A percentile compares a stretch with the other conserved stretches of the same genome.
These are phyloP conservation scores for Cronartium quercuum DNA, from an alignment of 1,284 basidiomycete genomes.

Conservation along the genomic window DNA sequence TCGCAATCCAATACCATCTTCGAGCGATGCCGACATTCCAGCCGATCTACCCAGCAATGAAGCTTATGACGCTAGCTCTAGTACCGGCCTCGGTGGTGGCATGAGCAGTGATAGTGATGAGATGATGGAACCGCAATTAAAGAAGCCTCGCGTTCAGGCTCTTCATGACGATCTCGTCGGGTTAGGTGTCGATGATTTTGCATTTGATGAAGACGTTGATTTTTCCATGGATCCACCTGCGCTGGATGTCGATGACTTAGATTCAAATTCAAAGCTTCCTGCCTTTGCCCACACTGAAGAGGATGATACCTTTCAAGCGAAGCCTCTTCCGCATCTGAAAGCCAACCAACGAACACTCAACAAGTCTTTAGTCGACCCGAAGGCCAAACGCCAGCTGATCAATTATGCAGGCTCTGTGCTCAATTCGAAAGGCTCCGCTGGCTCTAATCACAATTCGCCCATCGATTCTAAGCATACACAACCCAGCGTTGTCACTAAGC, in stretches of 20 bases:
- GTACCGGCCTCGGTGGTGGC: slow-evolving; percentile 20
- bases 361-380: background rate
- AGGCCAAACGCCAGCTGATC: slow-evolving; percentile 5
- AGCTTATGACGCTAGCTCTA: background rate
- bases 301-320: background rate
- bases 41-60: background rate
- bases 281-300: background rate
- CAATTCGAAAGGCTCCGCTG: background rate
- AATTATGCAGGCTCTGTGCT: background rate
- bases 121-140: slow-evolving; percentile 7
- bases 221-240: background rate
- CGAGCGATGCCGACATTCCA: background rate
- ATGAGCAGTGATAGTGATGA: slow-evolving; percentile 26
- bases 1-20: slow-evolving; percentile 17
- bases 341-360: background rate
- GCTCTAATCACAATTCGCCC: background rate
- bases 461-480: background rate
- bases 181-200: slow-evolving; percentile 25
- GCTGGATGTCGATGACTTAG: slow-evolving; percentile 9
- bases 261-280: background rate
- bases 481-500: background rate
- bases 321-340: slow-evolving; percentile 1
- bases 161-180: slow-evolving; percentile 24
- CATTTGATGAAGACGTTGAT: background rate
- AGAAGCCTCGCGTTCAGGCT: slow-evolving; percentile 27